These are phyloP conservation scores for Castanea sativa DNA, from an alignment of 306 rosid species.

Conservation along the genomic window DNA sequence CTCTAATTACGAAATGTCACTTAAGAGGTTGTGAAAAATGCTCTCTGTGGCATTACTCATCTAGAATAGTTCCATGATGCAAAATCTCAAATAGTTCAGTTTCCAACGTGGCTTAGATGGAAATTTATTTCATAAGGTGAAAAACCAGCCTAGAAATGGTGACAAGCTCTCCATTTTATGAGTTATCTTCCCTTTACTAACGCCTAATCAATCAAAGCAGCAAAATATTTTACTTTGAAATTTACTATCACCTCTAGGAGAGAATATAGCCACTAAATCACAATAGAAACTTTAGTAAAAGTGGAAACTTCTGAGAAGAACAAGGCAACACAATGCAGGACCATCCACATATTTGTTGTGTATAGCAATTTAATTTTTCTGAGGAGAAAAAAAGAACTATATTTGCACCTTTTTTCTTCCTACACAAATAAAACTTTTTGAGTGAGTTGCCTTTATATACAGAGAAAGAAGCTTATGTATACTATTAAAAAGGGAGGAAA, in stretches of 20 bases:
- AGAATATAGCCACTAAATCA: too few relatives aligned
- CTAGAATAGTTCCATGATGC: too few relatives aligned
- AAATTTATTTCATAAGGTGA: too few relatives aligned
- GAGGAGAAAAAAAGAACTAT: conserved; percentile 31
- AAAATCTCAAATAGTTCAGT: too few relatives aligned
- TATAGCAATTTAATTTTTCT: conserved; percentile 38
- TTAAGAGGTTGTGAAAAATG: too few relatives aligned
- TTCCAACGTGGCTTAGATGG: too few relatives aligned
- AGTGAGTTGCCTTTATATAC: conserved; percentile 61
- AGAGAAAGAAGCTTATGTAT: conserved; percentile 35
- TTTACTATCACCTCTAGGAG: neutral
- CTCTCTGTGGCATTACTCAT: too few relatives aligned
- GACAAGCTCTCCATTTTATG: neutral
- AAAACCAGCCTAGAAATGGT: neutral
- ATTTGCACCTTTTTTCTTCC: conserved; percentile 35
- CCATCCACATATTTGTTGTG: conserved; percentile 18
- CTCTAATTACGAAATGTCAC: too few relatives aligned
- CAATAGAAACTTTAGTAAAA: neutral
- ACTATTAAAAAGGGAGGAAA: neutral
- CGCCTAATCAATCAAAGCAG: neutral
- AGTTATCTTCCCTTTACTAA: too few relatives aligned
- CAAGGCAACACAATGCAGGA: conserved; percentile 8
- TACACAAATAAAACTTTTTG: conserved; percentile 32
- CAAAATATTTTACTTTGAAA: neutral
- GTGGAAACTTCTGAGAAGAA: neutral